Evolutionary conservation across 1,284 basidiomycete genomes (phyloP).

Genomic region (Irpex sp.): DNA sequence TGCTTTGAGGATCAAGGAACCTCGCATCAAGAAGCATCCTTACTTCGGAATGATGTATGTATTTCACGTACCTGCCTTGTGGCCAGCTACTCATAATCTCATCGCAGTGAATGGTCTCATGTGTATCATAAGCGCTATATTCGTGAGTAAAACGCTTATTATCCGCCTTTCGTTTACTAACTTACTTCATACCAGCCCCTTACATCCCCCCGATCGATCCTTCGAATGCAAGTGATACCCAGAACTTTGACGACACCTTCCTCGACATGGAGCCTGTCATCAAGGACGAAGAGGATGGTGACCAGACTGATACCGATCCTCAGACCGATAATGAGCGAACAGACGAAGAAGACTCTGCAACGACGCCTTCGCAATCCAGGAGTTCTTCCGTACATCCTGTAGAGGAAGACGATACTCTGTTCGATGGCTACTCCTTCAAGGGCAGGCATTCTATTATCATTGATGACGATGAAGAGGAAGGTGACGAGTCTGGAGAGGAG

Average conservation of each 20-base stretch:
- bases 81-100: constrained; percentile 10
- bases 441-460: constrained; percentile 75
- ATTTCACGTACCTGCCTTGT: not conserved
- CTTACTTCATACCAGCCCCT: constrained; percentile 58
- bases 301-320: constrained; percentile 32
- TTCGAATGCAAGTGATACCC: constrained; percentile 90
- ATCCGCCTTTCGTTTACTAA: not conserved
- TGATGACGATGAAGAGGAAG: constrained; percentile 60
- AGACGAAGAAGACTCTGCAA: constrained; percentile 68
- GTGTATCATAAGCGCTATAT: constrained; percentile 95
- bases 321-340: constrained; percentile 66
- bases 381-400: constrained; percentile 59
- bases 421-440: constrained; percentile 88
- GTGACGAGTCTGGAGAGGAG: constrained; percentile 29
- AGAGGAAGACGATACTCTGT: constrained; percentile 52
- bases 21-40: constrained; percentile 89
- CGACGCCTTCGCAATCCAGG: constrained; percentile 69
- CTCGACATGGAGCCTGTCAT: constrained; percentile 90
- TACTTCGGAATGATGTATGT: constrained; percentile 93
- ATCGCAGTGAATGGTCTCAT: constrained; percentile 82
- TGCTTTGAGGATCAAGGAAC: constrained; percentile 85
- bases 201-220: constrained; percentile 95
- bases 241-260: constrained; percentile 98
- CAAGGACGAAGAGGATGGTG: constrained; percentile 64
- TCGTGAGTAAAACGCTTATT: constrained; percentile 39